Evolutionary conservation across 192 early-diverging fungal species (phyloP).

Genomic region (Backusella mclennaniae): DNA sequence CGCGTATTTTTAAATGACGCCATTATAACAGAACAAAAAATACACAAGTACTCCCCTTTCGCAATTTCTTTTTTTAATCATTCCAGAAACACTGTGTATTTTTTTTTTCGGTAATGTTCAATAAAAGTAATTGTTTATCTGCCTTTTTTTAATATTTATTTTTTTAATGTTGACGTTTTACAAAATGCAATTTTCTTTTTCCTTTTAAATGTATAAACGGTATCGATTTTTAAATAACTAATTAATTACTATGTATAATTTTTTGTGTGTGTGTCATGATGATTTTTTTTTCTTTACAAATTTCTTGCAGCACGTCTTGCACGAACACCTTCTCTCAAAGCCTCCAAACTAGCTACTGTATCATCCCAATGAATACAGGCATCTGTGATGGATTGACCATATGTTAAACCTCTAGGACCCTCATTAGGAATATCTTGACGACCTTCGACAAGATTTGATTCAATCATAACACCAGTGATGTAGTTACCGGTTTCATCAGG

Average conservation of each 20-base stretch:
- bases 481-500: conserved; percentile 63
- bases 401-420: conserved; percentile 71
- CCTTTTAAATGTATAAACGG: neutral
- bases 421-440: conserved; percentile 70
- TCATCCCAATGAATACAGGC: conserved; percentile 92
- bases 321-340: conserved; percentile 70
- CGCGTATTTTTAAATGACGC: neutral
- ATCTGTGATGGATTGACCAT: conserved; percentile 91
- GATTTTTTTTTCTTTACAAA: neutral
- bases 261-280: neutral
- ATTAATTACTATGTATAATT: neutral
- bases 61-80: neutral
- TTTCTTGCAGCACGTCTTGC: conserved; percentile 46
- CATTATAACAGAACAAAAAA: neutral
- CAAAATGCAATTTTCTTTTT: neutral
- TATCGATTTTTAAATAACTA: neutral
- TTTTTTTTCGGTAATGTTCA: neutral
- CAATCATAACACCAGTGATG: conserved; percentile 96
- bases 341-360: conserved; percentile 76
- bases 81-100: neutral
- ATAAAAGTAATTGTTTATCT: neutral
- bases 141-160: neutral
- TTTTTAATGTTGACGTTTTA: neutral
- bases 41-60: neutral
- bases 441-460: conserved; percentile 85